Percentiles rank a stretch among this genome's conserved stretches.
phyloP scores from a whole-genome alignment of 2,329 filamentous ascomycete species.

The Ophiognomonia clavigignenti-juglandacearum region DNA sequence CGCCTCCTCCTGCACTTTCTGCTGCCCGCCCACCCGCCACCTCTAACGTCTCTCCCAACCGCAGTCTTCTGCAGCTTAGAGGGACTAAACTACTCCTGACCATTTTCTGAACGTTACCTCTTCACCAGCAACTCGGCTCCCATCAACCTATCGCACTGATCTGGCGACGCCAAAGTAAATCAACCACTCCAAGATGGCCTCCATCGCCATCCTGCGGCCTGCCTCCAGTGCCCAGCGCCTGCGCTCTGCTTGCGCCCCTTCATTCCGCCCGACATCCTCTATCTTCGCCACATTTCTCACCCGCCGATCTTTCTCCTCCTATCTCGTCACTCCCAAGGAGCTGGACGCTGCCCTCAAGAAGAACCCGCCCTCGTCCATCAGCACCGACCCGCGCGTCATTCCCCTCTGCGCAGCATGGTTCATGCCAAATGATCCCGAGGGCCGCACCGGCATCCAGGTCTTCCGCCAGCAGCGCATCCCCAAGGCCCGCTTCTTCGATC shows the following conservation, averaged over 20 bases:
- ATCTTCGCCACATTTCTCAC: slow-evolving; percentile 18
- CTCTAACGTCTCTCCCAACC: background rate
- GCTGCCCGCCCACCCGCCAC: background rate
- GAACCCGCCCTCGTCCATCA: slow-evolving; percentile 74
- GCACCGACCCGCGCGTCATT: slow-evolving; percentile 76
- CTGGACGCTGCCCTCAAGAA: slow-evolving; percentile 76
- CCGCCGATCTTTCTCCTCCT: slow-evolving; percentile 64
- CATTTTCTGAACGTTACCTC: background rate
- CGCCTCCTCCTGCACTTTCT: no score
- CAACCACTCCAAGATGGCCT: slow-evolving; percentile 33
- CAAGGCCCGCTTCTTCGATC: slow-evolving; percentile 89
- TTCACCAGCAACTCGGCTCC: background rate
- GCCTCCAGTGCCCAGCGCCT: slow-evolving; percentile 27
- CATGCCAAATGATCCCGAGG: slow-evolving; percentile 73
- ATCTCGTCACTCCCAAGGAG: slow-evolving; percentile 81
- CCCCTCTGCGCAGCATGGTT: slow-evolving; percentile 95
- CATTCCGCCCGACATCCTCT: slow-evolving; percentile 16
- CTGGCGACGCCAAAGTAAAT: slow-evolving; percentile 1
- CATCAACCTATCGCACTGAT: background rate
- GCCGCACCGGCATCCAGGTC: slow-evolving; percentile 71
- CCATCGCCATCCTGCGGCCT: slow-evolving; percentile 37
- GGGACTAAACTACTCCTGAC: background rate
- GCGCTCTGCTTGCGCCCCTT: slow-evolving; percentile 26
- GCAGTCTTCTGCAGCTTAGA: no score
- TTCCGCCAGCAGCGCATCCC: slow-evolving; percentile 84